A percentile compares a stretch with the other conserved stretches of the same genome.
These are phyloP conservation scores for Moesziomyces sp. DNA, from an alignment of 1,284 basidiomycete species.

Conservation along the genomic window DNA sequence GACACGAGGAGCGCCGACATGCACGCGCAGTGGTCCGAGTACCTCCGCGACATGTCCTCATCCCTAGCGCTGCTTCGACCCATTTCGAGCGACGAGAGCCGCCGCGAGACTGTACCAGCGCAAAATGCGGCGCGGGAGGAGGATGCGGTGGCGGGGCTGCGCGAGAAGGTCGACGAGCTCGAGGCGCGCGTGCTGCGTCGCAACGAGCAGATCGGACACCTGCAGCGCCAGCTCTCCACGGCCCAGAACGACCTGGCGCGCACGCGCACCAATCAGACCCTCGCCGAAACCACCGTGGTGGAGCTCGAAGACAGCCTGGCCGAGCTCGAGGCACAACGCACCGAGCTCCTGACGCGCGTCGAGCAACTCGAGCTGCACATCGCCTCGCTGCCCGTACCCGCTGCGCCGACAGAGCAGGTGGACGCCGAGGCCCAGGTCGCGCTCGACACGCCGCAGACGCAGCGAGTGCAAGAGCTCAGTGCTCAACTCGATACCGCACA, in stretches of 20 bases:
- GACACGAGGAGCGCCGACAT: neutral
- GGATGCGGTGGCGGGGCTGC: neutral
- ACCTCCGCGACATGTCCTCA: conserved; percentile 5
- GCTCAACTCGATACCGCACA: neutral
- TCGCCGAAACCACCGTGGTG: conserved; percentile 32
- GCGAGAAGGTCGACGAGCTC: conserved; percentile 14
- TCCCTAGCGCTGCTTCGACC: conserved; percentile 6
- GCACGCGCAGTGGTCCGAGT: conserved; percentile 4
- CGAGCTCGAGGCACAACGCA: neutral
- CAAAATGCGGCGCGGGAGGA: neutral
- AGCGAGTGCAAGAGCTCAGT: neutral
- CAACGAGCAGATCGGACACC: conserved; percentile 47
- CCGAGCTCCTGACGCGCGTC: conserved; percentile 1
- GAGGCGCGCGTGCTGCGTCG: conserved; percentile 36
- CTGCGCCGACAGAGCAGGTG: neutral
- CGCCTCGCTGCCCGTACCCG: neutral
- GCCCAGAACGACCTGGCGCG: conserved; percentile 27
- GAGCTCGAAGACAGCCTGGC: conserved; percentile 24
- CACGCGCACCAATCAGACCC: conserved; percentile 25
- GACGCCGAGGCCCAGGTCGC: neutral
- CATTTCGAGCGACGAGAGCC: neutral
- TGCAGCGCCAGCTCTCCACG: conserved; percentile 26
- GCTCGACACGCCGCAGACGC: neutral
- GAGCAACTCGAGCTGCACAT: neutral
- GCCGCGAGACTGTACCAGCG: neutral